Evolutionary conservation across 176 grass and related monocot genomes (phyloP).

Genomic region (Typha latifolia): DNA sequence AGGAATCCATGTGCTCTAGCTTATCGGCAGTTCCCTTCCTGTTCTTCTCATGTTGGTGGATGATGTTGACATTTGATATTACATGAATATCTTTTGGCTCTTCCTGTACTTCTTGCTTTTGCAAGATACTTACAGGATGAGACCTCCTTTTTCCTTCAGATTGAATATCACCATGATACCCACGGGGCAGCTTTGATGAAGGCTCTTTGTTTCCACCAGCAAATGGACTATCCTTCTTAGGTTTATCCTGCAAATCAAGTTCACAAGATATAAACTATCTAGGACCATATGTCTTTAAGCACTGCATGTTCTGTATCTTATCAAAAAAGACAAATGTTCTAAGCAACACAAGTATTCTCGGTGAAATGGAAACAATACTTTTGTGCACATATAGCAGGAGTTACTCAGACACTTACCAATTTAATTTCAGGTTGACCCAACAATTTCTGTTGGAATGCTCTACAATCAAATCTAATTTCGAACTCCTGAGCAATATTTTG

Average conservation of each 20-base stretch:
- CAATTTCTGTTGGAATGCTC: constrained; percentile 32
- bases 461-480: constrained; percentile 44
- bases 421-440: constrained; percentile 37
- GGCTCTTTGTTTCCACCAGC: constrained; percentile 12
- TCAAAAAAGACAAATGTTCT: no score
- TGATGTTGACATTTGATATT: constrained; percentile 32
- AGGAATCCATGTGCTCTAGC: constrained; percentile 23
- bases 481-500: constrained; percentile 72
- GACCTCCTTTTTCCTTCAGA: constrained; percentile 8
- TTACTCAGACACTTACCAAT: constrained; percentile 32
- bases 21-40: constrained; percentile 29
- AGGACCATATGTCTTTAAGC: background rate
- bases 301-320: background rate
- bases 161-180: constrained; percentile 8
- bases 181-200: constrained; percentile 3
- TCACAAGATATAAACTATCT: background rate
- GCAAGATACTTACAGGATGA: constrained; percentile 7
- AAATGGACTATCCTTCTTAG: constrained; percentile 3
- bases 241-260: constrained; percentile 20
- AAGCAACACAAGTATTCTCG: no score
- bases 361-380: no score
- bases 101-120: constrained; percentile 30
- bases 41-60: constrained; percentile 24
- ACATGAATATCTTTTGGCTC: constrained; percentile 77
- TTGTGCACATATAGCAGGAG: no score